A percentile compares a stretch with the other conserved stretches of the same genome.
Conservation (phyloP, 2,329 filamentous ascomycete species). For the Colletotrichum tanaceti region DNA sequence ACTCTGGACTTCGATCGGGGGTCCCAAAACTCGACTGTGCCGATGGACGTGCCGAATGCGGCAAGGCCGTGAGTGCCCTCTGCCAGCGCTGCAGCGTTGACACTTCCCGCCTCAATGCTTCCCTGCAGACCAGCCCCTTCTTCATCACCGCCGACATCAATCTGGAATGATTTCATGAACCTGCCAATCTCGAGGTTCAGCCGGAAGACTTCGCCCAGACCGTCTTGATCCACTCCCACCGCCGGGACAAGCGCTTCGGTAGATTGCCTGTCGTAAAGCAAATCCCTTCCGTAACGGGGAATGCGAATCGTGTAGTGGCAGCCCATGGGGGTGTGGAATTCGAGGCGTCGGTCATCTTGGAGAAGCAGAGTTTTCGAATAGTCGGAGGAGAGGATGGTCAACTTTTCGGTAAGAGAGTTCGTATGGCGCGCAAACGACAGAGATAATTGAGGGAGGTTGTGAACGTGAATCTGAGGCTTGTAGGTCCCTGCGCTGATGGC, state of each 20-base stretch:
- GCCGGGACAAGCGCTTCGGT: conserved; percentile 89
- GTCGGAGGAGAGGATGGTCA: conserved; percentile 87
- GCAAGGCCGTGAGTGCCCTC: conserved; percentile 90
- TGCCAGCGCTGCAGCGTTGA: conserved; percentile 88
- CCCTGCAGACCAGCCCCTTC: conserved; percentile 85
- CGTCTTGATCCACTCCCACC: conserved; percentile 87
- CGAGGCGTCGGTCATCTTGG: conserved; percentile 88
- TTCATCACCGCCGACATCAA: conserved; percentile 85
- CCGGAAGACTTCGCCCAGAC: conserved; percentile 90
- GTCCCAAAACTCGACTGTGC: conserved; percentile 99
- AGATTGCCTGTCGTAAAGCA: conserved; percentile 84
- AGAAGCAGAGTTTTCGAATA: conserved; percentile 95
- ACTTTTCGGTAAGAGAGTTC: conserved; percentile 89
- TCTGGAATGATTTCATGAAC: conserved; percentile 93
- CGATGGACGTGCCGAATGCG: conserved; percentile 92
- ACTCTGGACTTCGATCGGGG: conserved; percentile 84
- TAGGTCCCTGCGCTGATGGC: conserved; percentile 78
- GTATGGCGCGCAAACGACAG: conserved; percentile 96
- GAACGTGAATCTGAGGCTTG: conserved; percentile 87
- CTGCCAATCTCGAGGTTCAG: conserved; percentile 91
- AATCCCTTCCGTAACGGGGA: conserved; percentile 90
- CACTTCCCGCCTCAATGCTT: conserved; percentile 83
- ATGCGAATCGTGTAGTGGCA: conserved; percentile 91
- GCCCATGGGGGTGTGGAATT: conserved; percentile 91
- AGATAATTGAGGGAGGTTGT: conserved; percentile 91